Conservation (phyloP, 768 basidiomycete genomes). For the Gloeopeniophorella convolvens region DNA sequence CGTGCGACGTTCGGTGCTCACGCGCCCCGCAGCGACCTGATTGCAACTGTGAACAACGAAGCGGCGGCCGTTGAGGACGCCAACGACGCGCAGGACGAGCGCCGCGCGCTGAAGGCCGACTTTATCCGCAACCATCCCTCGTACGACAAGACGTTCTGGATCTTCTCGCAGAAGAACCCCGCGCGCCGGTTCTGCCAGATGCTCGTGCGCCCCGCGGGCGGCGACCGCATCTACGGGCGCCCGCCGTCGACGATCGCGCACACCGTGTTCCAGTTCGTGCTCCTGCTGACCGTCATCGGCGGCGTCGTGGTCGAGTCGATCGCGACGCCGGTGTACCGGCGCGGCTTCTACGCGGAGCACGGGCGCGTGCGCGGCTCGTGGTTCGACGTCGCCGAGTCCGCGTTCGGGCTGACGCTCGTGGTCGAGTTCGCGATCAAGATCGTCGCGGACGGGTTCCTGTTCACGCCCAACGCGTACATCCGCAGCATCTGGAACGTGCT, state of each 20-base stretch:
- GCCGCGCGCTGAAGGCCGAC: constrained; percentile 70
- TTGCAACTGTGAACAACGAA: constrained; percentile 61
- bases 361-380: constrained; percentile 66
- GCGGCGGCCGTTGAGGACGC: constrained; percentile 41
- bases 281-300: constrained; percentile 71
- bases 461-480: constrained; percentile 88
- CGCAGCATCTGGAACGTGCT: constrained; percentile 89
- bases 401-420: constrained; percentile 65
- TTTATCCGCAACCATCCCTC: constrained; percentile 85
- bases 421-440: constrained; percentile 86
- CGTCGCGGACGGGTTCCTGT: constrained; percentile 86
- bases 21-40: constrained; percentile 46
- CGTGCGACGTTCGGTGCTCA: not conserved
- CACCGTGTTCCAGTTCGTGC: constrained; percentile 64
- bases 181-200: constrained; percentile 75
- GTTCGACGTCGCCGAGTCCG: constrained; percentile 79
- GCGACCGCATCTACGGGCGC: constrained; percentile 83
- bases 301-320: constrained; percentile 78
- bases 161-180: constrained; percentile 74
- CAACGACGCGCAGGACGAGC: constrained; percentile 61
- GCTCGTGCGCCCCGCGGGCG: constrained; percentile 74
- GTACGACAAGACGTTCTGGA: constrained; percentile 87
- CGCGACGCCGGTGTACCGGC: constrained; percentile 81
- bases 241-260: constrained; percentile 58
- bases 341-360: constrained; percentile 53